A percentile compares a stretch with the other conserved stretches of the same genome.
phyloP scores from a whole-genome alignment of 2,329 filamentous ascomycete genomes.

The Venturia oleaginea region DNA sequence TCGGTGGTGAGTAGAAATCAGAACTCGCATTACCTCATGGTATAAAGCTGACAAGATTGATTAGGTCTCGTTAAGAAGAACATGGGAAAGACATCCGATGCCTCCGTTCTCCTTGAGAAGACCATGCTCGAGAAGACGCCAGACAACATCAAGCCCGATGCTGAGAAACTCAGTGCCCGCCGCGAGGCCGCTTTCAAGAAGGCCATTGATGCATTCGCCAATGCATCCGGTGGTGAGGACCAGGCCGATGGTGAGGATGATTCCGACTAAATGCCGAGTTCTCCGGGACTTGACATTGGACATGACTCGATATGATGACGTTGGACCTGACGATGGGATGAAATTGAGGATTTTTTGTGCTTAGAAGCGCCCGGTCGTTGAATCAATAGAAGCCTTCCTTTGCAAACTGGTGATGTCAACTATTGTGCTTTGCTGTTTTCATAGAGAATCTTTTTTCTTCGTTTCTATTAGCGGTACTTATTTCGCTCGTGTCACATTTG shows the following conservation, averaged over 20 bases:
- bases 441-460: too few species aligned
- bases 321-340: background rate
- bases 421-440: too few species aligned
- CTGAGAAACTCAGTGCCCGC: slow-evolving; percentile 18
- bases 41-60: background rate
- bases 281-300: background rate
- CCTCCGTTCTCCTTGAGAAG: slow-evolving; percentile 17
- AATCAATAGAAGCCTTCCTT: background rate
- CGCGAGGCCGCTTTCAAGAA: slow-evolving; percentile 18
- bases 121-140: slow-evolving; percentile 19
- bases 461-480: too few species aligned
- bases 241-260: slow-evolving; percentile 21
- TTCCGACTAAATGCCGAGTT: slow-evolving; percentile 17
- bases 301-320: background rate
- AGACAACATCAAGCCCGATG: slow-evolving; percentile 17
- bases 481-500: too few species aligned
- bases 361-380: background rate
- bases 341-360: background rate
- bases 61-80: slow-evolving; percentile 20
- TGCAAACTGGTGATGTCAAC: background rate
- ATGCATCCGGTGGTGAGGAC: slow-evolving; percentile 18
- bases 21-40: background rate
- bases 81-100: slow-evolving; percentile 17
- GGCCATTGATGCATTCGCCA: slow-evolving; percentile 17
- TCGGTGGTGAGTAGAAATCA: slow-evolving; percentile 15